Conservation (phyloP, 805 yeast genomes). For the Candida sanyiensis region DNA sequence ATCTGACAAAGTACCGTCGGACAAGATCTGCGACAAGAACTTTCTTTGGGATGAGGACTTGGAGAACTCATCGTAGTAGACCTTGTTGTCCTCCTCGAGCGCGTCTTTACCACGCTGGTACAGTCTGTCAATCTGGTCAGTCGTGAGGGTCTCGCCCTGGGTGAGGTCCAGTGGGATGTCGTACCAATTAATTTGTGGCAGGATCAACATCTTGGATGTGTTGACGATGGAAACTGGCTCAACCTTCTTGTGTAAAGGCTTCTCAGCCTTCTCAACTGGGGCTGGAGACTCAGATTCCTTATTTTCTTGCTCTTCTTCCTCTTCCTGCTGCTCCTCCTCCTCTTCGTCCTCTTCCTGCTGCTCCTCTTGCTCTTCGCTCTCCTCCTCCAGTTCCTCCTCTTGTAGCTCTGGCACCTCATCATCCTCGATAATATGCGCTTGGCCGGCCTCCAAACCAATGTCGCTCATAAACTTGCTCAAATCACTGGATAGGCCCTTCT, state of each 20-base stretch:
- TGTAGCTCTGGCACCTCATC: slow-evolving; percentile 37
- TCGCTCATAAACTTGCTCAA: slow-evolving; percentile 56
- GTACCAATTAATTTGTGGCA: slow-evolving; percentile 73
- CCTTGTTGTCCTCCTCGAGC: slow-evolving; percentile 63
- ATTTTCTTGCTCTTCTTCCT: slow-evolving; percentile 21
- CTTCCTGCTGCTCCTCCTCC: slow-evolving; percentile 25
- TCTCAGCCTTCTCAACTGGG: too few relatives aligned
- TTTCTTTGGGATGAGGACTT: slow-evolving; percentile 75
- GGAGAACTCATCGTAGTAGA: slow-evolving; percentile 67
- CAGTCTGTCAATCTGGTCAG: slow-evolving; percentile 55
- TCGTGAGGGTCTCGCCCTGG: slow-evolving; percentile 27
- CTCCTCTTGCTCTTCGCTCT: slow-evolving; percentile 30
- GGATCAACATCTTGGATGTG: slow-evolving; percentile 50
- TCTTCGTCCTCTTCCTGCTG: slow-evolving; percentile 23
- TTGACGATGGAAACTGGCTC: slow-evolving; percentile 39
- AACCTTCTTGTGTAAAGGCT: slow-evolving; percentile 26
- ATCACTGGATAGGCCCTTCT: slow-evolving; percentile 45
- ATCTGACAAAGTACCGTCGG: slow-evolving; percentile 92
- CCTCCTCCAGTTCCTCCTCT: slow-evolving; percentile 31
- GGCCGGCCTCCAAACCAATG: slow-evolving; percentile 51
- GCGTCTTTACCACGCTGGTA: slow-evolving; percentile 60
- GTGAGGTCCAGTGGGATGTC: slow-evolving; percentile 41
- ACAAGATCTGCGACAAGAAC: slow-evolving; percentile 81
- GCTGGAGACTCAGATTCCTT: slow-evolving; percentile 14
- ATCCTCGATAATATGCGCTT: slow-evolving; percentile 29